A percentile compares a stretch with the other conserved stretches of the same genome.
phyloP scores from a whole-genome alignment of 202 grass and related monocot species.

The Carex arenaria region DNA sequence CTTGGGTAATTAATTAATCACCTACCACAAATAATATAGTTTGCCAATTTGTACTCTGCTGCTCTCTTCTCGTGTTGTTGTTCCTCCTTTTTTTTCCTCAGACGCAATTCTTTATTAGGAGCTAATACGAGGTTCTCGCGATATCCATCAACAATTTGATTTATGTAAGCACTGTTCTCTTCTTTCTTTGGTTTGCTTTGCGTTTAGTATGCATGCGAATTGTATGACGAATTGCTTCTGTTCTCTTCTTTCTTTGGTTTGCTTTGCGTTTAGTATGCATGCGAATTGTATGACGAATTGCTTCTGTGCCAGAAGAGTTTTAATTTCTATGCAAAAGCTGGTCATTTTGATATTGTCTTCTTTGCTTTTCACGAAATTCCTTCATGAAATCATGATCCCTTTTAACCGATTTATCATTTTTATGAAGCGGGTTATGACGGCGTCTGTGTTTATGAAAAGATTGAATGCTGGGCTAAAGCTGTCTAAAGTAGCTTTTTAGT shows the following conservation, averaged over 20 bases:
- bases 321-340: neutral
- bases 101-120: neutral
- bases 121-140: constrained; percentile 2
- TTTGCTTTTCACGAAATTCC: neutral
- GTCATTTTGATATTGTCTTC: neutral
- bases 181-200: neutral
- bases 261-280: neutral
- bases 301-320: neutral
- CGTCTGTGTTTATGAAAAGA: neutral
- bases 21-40: constrained; percentile 2
- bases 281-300: neutral
- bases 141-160: neutral
- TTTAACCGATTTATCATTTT: neutral
- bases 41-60: constrained; percentile 3
- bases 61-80: neutral
- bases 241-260: neutral
- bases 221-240: neutral
- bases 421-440: neutral
- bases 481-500: neutral
- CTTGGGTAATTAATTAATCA: neutral
- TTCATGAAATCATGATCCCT: neutral
- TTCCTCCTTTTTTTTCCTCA: neutral
- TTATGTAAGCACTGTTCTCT: neutral
- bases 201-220: neutral
- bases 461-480: neutral